Percentiles rank a stretch among this genome's conserved stretches.
Evolutionary conservation across 139 green algal species (phyloP).

Genomic region (Gonium pectorale): DNA sequence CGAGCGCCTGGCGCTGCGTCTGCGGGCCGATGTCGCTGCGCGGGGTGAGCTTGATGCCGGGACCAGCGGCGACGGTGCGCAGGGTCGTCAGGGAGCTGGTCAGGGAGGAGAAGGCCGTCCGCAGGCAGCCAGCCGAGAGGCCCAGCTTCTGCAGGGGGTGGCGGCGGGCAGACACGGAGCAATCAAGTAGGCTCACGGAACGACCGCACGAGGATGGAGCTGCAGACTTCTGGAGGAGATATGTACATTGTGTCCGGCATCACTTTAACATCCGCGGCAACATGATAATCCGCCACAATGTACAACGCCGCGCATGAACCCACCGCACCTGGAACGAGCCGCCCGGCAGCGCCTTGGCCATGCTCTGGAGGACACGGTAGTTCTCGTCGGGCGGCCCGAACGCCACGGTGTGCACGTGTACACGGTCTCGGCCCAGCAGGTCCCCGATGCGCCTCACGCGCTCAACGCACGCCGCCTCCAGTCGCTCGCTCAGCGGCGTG

Average conservation of each 20-base stretch:
- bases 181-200: too few relatives aligned
- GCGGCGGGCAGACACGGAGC: not conserved
- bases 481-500: not conserved
- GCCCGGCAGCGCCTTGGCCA: conserved; percentile 47
- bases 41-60: not conserved
- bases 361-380: conserved; percentile 50
- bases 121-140: conserved; percentile 42
- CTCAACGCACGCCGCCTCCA: conserved; percentile 19
- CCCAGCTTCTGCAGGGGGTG: conserved; percentile 51
- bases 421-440: conserved; percentile 50
- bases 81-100: conserved; percentile 48
- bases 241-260: too few relatives aligned
- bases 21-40: conserved; percentile 24
- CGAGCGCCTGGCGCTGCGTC: not conserved
- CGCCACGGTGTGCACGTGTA: conserved; percentile 50
- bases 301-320: too few relatives aligned
- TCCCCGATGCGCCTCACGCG: conserved; percentile 39
- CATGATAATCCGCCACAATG: too few relatives aligned
- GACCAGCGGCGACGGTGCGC: not conserved
- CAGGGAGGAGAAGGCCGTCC: conserved; percentile 54
- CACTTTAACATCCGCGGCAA: too few relatives aligned
- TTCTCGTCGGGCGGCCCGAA: conserved; percentile 51
- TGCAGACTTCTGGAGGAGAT: too few relatives aligned
- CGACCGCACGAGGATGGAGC: too few relatives aligned
- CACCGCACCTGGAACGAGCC: conserved; percentile 43